These are phyloP conservation scores for Exophiala spinifera DNA, from an alignment of 2,329 filamentous ascomycete species.

Conservation along the genomic window DNA sequence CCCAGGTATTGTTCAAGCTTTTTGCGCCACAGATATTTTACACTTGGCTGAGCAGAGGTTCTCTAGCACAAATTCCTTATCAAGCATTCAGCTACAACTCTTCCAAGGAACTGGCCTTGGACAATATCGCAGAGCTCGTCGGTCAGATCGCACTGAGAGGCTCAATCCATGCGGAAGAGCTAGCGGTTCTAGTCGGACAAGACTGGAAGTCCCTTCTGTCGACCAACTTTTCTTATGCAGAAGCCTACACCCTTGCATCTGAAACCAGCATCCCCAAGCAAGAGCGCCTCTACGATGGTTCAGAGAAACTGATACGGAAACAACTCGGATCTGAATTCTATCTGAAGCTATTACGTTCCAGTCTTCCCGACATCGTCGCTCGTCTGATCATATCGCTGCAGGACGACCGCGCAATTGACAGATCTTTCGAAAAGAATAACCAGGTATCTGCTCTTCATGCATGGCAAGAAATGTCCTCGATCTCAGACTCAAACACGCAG, in stretches of 20 bases:
- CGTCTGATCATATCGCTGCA: conserved; percentile 74
- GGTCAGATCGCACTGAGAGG: conserved; percentile 82
- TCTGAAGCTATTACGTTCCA: conserved; percentile 59
- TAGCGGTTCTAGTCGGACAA: conserved; percentile 58
- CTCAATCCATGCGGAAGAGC: conserved; percentile 57
- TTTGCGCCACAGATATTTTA: conserved; percentile 88
- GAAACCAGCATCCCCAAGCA: conserved; percentile 57
- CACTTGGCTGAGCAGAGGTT: conserved; percentile 74
- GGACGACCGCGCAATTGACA: conserved; percentile 71
- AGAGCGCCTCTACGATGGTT: conserved; percentile 53
- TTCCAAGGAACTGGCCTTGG: conserved; percentile 65
- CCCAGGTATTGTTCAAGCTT: conserved; percentile 71
- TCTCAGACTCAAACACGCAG: conserved; percentile 61
- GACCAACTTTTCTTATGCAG: conserved; percentile 69
- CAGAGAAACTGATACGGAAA: conserved; percentile 63
- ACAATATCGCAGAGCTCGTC: conserved; percentile 72
- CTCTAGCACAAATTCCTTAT: conserved; percentile 72
- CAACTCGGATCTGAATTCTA: conserved; percentile 67
- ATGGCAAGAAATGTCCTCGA: conserved; percentile 66
- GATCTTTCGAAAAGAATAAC: conserved; percentile 59
- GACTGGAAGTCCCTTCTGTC: conserved; percentile 59
- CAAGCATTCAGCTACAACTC: conserved; percentile 75
- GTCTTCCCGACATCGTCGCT: conserved; percentile 74
- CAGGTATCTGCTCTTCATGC: conserved; percentile 1
- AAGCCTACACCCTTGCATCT: conserved; percentile 80